Percentiles rank a stretch among this genome's conserved stretches.
Evolutionary conservation across 1,139 yeast species (phyloP).

Genomic region (Yamadazyma songkhlaensis): DNA sequence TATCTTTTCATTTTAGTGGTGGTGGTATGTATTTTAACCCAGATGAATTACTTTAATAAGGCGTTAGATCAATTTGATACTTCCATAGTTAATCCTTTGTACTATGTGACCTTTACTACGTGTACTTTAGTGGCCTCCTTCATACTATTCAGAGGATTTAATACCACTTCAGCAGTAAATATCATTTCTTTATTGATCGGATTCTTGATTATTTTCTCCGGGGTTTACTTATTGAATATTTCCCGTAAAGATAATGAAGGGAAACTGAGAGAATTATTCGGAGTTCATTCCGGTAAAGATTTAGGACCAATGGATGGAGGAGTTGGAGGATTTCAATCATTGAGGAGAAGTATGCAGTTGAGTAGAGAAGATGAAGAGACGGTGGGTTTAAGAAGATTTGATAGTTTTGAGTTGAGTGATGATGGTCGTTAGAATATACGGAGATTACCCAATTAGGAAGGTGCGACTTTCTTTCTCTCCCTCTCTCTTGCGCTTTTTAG

Average conservation of each 20-base stretch:
- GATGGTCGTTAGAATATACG: conserved; percentile 29
- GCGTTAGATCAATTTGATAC: conserved; percentile 93
- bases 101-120: conserved; percentile 89
- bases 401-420: conserved; percentile 55
- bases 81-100: conserved; percentile 85
- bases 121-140: conserved; percentile 85
- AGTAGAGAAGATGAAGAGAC: conserved; percentile 54
- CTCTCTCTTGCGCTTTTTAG: too few relatives aligned
- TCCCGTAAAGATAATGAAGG: conserved; percentile 66
- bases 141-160: conserved; percentile 82
- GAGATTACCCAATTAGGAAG: too few relatives aligned
- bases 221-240: conserved; percentile 80
- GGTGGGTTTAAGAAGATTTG: conserved; percentile 60
- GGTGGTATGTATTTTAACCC: conserved; percentile 78
- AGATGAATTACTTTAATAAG: conserved; percentile 91
- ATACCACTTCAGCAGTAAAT: conserved; percentile 77
- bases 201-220: conserved; percentile 81
- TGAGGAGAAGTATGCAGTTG: conserved; percentile 66
- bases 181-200: conserved; percentile 85
- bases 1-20: conserved; percentile 79
- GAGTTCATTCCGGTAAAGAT: conserved; percentile 56
- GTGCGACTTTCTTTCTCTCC: too few relatives aligned
- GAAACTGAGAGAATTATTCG: conserved; percentile 53
- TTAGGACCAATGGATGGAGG: conserved; percentile 80
- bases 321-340: conserved; percentile 66